Evolutionary conservation across 495 filamentous ascomycete genomes (phyloP), one percentile per base, ranked within the genome.

Genomic region (Talaromyces nanjingensis): DNA sequence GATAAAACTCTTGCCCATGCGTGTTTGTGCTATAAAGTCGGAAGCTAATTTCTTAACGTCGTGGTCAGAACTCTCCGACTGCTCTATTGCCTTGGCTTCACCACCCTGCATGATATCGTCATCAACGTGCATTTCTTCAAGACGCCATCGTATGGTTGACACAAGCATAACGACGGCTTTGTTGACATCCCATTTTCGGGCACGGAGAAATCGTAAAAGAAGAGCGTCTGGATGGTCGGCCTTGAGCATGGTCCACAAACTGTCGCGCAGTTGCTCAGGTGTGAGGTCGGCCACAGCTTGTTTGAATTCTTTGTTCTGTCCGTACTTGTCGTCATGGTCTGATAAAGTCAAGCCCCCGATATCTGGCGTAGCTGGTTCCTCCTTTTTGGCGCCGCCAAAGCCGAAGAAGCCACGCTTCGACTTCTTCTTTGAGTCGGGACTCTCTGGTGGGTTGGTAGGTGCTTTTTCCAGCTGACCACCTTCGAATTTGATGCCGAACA

Each of bases 171-270:
- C 83, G 14, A 98, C 80, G 18, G 94, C 93, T 68, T 90, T 91
- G 55, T 97, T 89, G 31, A 96, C 85, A 71, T 98, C 90, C 94
- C 94, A 98, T 75, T 98, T 98, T 39, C 94, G 84, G 8, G 94
- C 94, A 47, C 94, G 84, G 63, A 98, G 78, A 76, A 97, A 98
- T 29, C 94, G 87, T 60, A 98, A 79, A 12, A 97, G 79, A 27
- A 98, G 80, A 7, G 84, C 87, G 73, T 98, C 94, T 2, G 94
- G 94, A 73, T 97, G 83, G 72, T 98, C 96, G 67, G 92, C 89
- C 78, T 98, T 98, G 37, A 93, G 86, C 94, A 98, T 97, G 64
- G 80, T 84, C 94, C 94, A 98, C 75, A 97, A 91, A 2, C 91
- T 87, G 2, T 81, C 79, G 29, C 94, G 84, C 65, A 98, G 83